Percentiles rank a stretch among this genome's conserved stretches.
Evolutionary conservation across 257 asterid species (phyloP).

Genomic region (Salvia hispanica): DNA sequence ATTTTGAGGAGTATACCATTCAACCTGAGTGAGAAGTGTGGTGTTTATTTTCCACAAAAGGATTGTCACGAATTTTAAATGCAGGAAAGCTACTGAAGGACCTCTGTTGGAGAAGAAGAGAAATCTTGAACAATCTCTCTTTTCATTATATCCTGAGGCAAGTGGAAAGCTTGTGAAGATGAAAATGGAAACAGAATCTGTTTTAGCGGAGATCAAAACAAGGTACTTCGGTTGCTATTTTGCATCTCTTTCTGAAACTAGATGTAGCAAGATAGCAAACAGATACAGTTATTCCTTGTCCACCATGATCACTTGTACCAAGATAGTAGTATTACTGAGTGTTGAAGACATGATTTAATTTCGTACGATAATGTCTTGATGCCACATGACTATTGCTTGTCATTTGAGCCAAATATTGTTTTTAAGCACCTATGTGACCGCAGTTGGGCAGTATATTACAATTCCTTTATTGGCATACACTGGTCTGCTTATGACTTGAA

Average conservation of each 20-base stretch:
- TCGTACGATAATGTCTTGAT: neutral
- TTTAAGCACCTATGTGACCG: neutral
- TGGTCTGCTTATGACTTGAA: neutral
- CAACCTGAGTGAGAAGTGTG: neutral
- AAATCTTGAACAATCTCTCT: constrained; percentile 45
- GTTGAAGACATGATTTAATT: constrained; percentile 17
- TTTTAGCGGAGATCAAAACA: constrained; percentile 47
- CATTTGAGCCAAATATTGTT: constrained; percentile 2
- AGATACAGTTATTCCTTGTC: constrained; percentile 1
- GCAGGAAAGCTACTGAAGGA: constrained; percentile 31
- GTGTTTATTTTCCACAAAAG: constrained; percentile 4
- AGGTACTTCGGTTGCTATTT: constrained; percentile 48
- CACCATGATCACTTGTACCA: constrained; percentile 6
- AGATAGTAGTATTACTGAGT: constrained; percentile 14
- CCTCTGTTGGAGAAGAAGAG: constrained; percentile 52
- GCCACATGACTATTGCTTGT: neutral
- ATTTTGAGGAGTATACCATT: constrained; percentile 6
- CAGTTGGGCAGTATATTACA: neutral
- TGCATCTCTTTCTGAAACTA: constrained; percentile 24
- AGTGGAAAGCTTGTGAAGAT: constrained; percentile 44
- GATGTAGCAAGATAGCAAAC: constrained; percentile 17
- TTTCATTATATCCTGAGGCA: constrained; percentile 47
- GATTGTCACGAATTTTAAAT: too few relatives aligned
- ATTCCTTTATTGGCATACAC: neutral
- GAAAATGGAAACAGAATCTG: constrained; percentile 45